These are phyloP conservation scores for Volutella citrinella DNA, from an alignment of 2,329 filamentous ascomycete genomes.

Conservation along the genomic window DNA sequence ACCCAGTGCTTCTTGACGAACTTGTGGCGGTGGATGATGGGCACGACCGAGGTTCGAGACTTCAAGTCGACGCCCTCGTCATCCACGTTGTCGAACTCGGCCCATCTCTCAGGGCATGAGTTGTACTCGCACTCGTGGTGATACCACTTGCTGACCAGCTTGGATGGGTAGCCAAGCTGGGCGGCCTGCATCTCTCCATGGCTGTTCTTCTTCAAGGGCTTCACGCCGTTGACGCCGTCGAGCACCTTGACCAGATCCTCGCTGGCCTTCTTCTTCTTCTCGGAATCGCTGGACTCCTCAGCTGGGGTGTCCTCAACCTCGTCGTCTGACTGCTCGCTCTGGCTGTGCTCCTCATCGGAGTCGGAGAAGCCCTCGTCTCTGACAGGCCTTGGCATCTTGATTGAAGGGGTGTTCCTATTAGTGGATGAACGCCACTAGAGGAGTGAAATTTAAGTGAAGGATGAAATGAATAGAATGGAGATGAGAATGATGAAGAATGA, in stretches of 20 bases:
- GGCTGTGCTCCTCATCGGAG: too few species aligned
- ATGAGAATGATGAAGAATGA: too few species aligned
- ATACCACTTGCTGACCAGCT: slow-evolving; percentile 15
- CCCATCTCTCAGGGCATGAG: slow-evolving; percentile 27
- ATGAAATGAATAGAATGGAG: too few species aligned
- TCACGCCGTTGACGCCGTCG: slow-evolving; percentile 1
- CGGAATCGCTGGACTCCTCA: too few species aligned
- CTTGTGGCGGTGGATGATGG: slow-evolving; percentile 32
- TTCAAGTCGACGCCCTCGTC: slow-evolving; percentile 25
- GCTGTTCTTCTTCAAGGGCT: slow-evolving; percentile 3
- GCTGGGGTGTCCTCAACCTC: too few species aligned
- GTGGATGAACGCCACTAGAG: too few species aligned
- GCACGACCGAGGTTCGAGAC: slow-evolving; percentile 16
- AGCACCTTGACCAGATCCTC: slow-evolving; percentile 2
- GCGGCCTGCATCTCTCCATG: background rate
- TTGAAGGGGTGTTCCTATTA: too few species aligned
- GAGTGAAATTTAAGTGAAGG: too few species aligned
- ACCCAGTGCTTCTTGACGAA: slow-evolving; percentile 28
- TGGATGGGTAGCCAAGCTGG: slow-evolving; percentile 2
- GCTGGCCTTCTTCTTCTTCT: background rate
- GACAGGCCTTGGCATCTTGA: too few species aligned
- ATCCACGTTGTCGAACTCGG: slow-evolving; percentile 23
- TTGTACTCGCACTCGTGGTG: slow-evolving; percentile 20
- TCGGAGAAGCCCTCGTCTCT: too few species aligned
- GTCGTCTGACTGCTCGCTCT: too few species aligned